Evolutionary conservation across 2,329 filamentous ascomycete species (phyloP).

Genomic region (Monascus ruber): DNA sequence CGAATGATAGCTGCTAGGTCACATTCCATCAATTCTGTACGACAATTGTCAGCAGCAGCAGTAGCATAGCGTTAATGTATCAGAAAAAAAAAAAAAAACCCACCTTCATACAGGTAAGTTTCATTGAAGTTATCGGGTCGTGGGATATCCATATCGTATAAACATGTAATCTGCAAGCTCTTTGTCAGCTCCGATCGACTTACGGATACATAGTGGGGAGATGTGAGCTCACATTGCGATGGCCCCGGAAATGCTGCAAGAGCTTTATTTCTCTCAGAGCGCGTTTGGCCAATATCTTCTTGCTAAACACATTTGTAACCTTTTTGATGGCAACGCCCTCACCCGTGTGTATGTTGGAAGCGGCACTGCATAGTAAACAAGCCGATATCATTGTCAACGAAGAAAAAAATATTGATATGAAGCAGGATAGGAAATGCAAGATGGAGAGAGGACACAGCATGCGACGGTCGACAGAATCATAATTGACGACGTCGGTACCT

Average conservation of each 20-base stretch:
- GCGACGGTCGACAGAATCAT: neutral
- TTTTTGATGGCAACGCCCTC: slow-evolving; percentile 99
- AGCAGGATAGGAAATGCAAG: neutral
- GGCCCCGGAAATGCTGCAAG: slow-evolving; percentile 89
- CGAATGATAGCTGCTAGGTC: slow-evolving; percentile 96
- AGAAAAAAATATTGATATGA: too few relatives aligned
- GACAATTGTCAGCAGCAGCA: too few relatives aligned
- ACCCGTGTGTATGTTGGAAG: slow-evolving; percentile 77
- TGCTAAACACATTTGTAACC: slow-evolving; percentile 99
- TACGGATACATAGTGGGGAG: neutral
- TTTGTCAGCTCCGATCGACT: slow-evolving; percentile 24
- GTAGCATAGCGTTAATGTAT: slow-evolving; percentile 4
- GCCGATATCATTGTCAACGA: too few relatives aligned
- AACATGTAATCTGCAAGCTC: slow-evolving; percentile 71
- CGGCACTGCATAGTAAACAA: slow-evolving; percentile 50
- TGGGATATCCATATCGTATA: slow-evolving; percentile 99
- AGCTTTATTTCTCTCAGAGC: slow-evolving; percentile 97
- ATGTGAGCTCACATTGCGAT: slow-evolving; percentile 58
- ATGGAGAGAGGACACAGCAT: neutral
- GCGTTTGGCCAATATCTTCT: slow-evolving; percentile 98
- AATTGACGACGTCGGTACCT: slow-evolving; percentile 18
- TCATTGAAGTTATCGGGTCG: slow-evolving; percentile 97
- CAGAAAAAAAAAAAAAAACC: slow-evolving; percentile 14
- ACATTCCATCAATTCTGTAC: slow-evolving; percentile 92
- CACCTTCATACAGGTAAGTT: slow-evolving; percentile 96